Base-by-base conservation (phyloP, 192 early-diverging fungal species). In the Chytriomyces sp. region DNA sequence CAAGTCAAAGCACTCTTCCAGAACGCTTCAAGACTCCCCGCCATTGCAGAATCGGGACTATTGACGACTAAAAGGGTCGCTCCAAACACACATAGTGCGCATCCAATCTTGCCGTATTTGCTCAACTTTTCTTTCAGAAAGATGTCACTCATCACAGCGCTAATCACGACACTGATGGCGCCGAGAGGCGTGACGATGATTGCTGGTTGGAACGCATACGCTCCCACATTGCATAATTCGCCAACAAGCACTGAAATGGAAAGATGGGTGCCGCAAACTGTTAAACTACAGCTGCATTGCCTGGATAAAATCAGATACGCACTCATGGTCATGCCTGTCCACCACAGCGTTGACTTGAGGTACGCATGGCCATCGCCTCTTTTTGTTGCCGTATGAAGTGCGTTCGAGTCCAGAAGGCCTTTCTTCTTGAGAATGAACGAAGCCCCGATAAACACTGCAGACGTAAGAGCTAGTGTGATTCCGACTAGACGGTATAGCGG, bases 131-230 rank as follows among this genome's bases (percentile, higher is more conserved):
- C 96, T 49, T 95, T 92, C n/a, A 98, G 84, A 82, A 98, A 95
- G 2, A 96, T 77, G 0, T 93, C 94, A 0, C 95, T 93, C 23
- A 97, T 82, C 11, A 98, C 86, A 18, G 96, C 93, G 50, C 93
- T 93, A 81, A 95, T 90, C 66, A 98, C 88, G 45, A 96, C 95
- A 78, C 93, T 94, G n/a, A 94, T 86, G 45, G 95, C 94, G 45
- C 96, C 96, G 64, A 98, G 84, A 6, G 96, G 96, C 47, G 96
- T 98, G 7, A 98, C 95, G 59, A 98, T 86, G 80, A 98, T 96
- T 50, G 96, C 95, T 11, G 96, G 96, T 60, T 95, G 95, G 89
- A 94, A 98, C 45, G 94, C 92, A 80, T 98, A 98, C 11, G 96
- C 97, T 3, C 93, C 87, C 87, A 98, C 97, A 85, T 98, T 98